Evolutionary conservation across 345 rosid genomes (phyloP), one percentile per base, ranked within the genome.

Genomic region (Aurinia saxatilis): DNA sequence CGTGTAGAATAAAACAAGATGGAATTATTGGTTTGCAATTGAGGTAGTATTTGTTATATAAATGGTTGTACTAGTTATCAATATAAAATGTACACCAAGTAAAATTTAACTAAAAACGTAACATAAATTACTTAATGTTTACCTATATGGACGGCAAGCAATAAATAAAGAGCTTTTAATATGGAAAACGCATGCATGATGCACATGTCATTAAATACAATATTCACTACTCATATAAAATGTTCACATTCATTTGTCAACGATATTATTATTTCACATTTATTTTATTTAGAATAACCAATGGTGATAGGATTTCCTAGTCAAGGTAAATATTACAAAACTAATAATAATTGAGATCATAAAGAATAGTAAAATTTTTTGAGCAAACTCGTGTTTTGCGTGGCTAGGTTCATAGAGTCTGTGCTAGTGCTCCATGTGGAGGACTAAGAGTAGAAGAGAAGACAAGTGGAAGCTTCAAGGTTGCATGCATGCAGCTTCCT

Each of bases 211-310:
- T 54, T 54, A 29, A 13, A 29, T 53, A 53, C 18, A 30, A 33
- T 29, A 37, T 62, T 62, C 42, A 38, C 29, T 27, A 60, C n/a
- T 53, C 73, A 54, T 10, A 61, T 4, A 27, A 27, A 27, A 27
- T 53, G 73, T 44, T 68, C 61, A 68, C 67, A 68, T 60, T 51
- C 67, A 52, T 51, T 60, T 60, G 73, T 68, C 73, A 68, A 52
- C 67, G 23, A 45, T 44, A 16, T 51, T 21, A 21, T 21, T 21
- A 53, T 45, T 52, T 52, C 50, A 16, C 18, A 2, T 58, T 49
- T n/a, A 51, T 50, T n/a, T 9, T 39, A 34, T 45, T 52, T 10
- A 21, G 16, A n/a, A 35, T 36, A 68, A 59, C 61, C 19, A 36
- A 5, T 45, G 10, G 49, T 60, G 50, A 60, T n/a, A 59, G 44